phyloP scores from a whole-genome alignment of 805 yeast genomes.

The Yamadazyma sp. region DNA sequence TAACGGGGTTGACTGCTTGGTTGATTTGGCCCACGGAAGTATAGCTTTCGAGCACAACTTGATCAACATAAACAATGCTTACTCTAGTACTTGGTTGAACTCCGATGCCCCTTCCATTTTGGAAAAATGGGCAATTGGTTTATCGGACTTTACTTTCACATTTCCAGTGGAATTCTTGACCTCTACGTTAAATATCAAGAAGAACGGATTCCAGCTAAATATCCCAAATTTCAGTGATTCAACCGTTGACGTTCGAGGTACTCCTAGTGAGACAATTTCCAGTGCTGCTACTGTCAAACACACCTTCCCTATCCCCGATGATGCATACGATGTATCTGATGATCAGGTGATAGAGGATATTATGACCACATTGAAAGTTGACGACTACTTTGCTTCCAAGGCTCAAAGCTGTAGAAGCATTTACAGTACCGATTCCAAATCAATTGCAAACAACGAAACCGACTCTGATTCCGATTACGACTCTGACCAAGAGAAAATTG shows the following conservation, averaged over 20 bases:
- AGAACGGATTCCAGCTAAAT: background rate
- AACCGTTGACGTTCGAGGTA: constrained; percentile 5
- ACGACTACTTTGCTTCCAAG: constrained; percentile 2
- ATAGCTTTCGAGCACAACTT: constrained; percentile 11
- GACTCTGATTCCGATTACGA: constrained; percentile 22
- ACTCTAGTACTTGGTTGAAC: constrained; percentile 22
- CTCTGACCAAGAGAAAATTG: constrained; percentile 21
- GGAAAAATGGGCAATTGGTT: constrained; percentile 46
- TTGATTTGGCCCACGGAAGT: background rate
- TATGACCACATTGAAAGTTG: constrained; percentile 7
- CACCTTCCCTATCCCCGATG: background rate
- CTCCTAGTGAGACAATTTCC: background rate
- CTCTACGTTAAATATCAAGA: constrained; percentile 23
- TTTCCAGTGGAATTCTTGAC: constrained; percentile 39
- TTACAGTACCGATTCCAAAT: constrained; percentile 1
- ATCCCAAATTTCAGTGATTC: constrained; percentile 6
- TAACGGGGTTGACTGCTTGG: background rate
- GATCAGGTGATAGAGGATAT: constrained; percentile 11
- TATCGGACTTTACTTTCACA: constrained; percentile 30
- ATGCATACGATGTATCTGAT: constrained; percentile 7
- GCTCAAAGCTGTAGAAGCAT: background rate
- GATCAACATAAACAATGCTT: background rate
- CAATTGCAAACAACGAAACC: constrained; percentile 1
- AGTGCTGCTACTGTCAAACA: constrained; percentile 4
- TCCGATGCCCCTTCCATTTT: constrained; percentile 31